Conservation (phyloP, 345 rosid genomes). For the Salix dunnii region DNA sequence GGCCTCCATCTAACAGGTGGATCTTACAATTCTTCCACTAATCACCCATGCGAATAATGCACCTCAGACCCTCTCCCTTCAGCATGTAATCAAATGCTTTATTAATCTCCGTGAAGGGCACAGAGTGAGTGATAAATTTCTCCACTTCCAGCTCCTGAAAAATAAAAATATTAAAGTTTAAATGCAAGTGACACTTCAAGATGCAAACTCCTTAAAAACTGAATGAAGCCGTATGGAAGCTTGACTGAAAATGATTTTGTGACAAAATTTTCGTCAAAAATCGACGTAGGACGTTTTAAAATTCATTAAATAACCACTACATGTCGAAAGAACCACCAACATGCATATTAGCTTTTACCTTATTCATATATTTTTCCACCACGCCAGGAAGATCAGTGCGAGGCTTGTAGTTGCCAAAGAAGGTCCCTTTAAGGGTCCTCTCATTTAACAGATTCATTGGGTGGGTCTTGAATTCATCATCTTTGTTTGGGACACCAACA, state of each 20-base stretch:
- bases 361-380: slow-evolving; percentile 51
- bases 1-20: background rate
- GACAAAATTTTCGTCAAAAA: too few species aligned
- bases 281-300: too few species aligned
- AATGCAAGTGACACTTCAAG: too few species aligned
- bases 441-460: slow-evolving; percentile 43
- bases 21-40: background rate
- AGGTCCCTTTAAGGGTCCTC: slow-evolving; percentile 53
- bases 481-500: slow-evolving; percentile 49
- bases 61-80: slow-evolving; percentile 42
- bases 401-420: slow-evolving; percentile 60
- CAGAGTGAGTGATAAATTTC: slow-evolving; percentile 45
- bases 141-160: slow-evolving; percentile 49
- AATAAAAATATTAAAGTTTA: background rate
- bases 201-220: too few species aligned
- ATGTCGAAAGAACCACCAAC: too few species aligned
- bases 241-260: too few species aligned
- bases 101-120: slow-evolving; percentile 42
- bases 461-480: slow-evolving; percentile 48
- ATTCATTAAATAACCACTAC: too few species aligned
- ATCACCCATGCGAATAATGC: slow-evolving; percentile 45
- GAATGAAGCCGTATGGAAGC: too few species aligned
- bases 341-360: slow-evolving; percentile 18
- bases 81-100: slow-evolving; percentile 48
- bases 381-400: slow-evolving; percentile 44